Percentiles rank a stretch among this genome's conserved stretches.
phyloP scores from a whole-genome alignment of 371 early-diverging fungal species.

The Phascolomyces articulosus region DNA sequence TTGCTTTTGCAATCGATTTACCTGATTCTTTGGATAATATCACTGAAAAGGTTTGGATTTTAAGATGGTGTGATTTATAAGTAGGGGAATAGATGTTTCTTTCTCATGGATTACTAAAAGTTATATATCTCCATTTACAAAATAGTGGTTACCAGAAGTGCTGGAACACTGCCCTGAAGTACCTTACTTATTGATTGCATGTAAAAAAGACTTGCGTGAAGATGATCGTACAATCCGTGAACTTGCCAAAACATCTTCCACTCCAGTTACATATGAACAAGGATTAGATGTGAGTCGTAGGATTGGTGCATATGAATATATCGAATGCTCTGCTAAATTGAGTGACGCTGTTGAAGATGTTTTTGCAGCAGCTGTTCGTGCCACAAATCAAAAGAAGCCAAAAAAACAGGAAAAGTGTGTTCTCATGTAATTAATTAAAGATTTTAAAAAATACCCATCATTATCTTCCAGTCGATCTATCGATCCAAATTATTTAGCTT shows the following conservation, averaged over 20 bases:
- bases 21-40: slow-evolving; percentile 65
- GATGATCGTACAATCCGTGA: slow-evolving; percentile 32
- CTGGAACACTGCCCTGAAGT: slow-evolving; percentile 36
- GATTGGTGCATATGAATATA: slow-evolving; percentile 15
- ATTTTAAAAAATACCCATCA: not conserved
- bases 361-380: slow-evolving; percentile 16
- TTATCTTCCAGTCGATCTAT: too few relatives aligned
- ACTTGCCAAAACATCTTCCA: slow-evolving; percentile 20
- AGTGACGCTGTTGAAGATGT: slow-evolving; percentile 17
- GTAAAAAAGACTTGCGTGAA: slow-evolving; percentile 53
- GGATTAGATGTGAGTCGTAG: slow-evolving; percentile 5
- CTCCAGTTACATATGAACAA: slow-evolving; percentile 29
- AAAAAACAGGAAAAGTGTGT: slow-evolving; percentile 23
- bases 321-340: slow-evolving; percentile 20
- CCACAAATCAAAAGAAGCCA: slow-evolving; percentile 3
- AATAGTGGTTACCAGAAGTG: slow-evolving; percentile 57
- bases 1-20: slow-evolving; percentile 60
- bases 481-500: too few relatives aligned
- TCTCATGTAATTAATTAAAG: slow-evolving; percentile 25
- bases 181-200: slow-evolving; percentile 51
- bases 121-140: not conserved
- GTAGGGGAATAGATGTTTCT: too few relatives aligned
- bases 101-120: not conserved
- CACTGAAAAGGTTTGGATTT: slow-evolving; percentile 33
- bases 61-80: not conserved